Evolutionary conservation across 768 basidiomycete species (phyloP), one percentile per base, ranked within the genome.

Genomic region (Strobilomyces confusus): DNA sequence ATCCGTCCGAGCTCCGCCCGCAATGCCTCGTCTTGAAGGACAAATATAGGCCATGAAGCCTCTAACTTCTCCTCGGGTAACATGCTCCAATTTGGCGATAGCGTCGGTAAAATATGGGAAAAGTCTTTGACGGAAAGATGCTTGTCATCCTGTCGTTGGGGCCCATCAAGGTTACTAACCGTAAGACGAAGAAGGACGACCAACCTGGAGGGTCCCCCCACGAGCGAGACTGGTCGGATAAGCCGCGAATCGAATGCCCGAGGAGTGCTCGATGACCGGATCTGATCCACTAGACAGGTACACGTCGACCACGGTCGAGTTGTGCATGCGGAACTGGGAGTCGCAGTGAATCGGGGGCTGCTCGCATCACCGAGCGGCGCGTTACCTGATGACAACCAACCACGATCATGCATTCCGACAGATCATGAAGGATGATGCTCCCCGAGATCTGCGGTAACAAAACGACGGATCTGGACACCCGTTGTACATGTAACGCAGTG

Each of bases 291-390:
- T 81, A 6, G 79, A 72, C 3, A 95, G 76, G 60, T 87, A 84
- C 3, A 92, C 78, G 46, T 83, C 81, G 0, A 86, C 80, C 9
- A 73, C 55, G 0, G 64, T 74, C 1, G 92, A 92, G 19, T 78
- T 76, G 66, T 95, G 93, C 81, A 95, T 92, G 41, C 93, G 84
- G 65, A 93, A 92, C 93, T 95, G 64, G 46, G 14, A 19, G 38
- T 15, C 45, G 23, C 29, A 20, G 23, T 50, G 26, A 55, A 30
- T 23, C 19, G 0, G 4, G 29, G 17, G 12, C 19, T 26, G 11
- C 30, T 5, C 41, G 23, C 30, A 17, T 6, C 32, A 38, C 13
- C 25, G 12, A 56, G 42, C 8, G 22, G 42, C 8, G 22, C 17
- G 11, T 36, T 62, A 92, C 93, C 79, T 95, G 93, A 63, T 91